These are phyloP conservation scores for Mortierella antarctica DNA, from an alignment of 192 early-diverging fungal genomes.

Conservation along the genomic window DNA sequence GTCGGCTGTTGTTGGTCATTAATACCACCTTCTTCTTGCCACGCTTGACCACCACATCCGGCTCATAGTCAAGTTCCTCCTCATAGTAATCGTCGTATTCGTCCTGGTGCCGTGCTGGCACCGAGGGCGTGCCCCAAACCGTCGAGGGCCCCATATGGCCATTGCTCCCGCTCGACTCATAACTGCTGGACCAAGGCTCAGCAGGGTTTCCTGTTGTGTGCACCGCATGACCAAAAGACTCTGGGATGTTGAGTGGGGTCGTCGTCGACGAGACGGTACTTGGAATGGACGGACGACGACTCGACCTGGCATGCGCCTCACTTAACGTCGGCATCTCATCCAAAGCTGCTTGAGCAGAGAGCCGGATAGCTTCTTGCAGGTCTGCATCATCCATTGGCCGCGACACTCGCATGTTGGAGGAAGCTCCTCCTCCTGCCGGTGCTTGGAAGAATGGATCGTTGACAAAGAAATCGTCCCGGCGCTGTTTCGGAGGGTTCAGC, in stretches of 20 bases:
- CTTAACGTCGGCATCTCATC: slow-evolving; percentile 50
- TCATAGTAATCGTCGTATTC: slow-evolving; percentile 46
- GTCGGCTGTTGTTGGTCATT: slow-evolving; percentile 52
- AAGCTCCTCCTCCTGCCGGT: background rate
- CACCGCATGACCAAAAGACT: background rate
- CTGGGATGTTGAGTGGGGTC: slow-evolving; percentile 4
- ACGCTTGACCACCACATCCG: slow-evolving; percentile 54
- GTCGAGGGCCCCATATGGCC: slow-evolving; percentile 38
- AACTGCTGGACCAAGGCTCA: slow-evolving; percentile 31
- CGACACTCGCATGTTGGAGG: background rate
- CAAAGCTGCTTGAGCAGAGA: slow-evolving; percentile 24
- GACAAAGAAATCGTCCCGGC: slow-evolving; percentile 38
- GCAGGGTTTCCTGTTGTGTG: background rate
- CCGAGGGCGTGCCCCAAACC: slow-evolving; percentile 53
- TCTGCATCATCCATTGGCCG: slow-evolving; percentile 13
- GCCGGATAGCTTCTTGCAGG: slow-evolving; percentile 31
- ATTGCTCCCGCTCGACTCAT: slow-evolving; percentile 22
- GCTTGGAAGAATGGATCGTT: slow-evolving; percentile 55
- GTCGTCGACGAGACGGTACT: slow-evolving; percentile 1
- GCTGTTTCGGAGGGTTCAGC: slow-evolving; percentile 28
- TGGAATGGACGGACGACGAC: slow-evolving; percentile 11
- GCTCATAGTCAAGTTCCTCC: slow-evolving; percentile 51
- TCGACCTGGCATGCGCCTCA: slow-evolving; percentile 21
- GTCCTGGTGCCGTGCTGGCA: slow-evolving; percentile 27
- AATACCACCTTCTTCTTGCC: slow-evolving; percentile 59